phyloP scores from a whole-genome alignment of 768 basidiomycete genomes.

The Leccinum boreale region DNA sequence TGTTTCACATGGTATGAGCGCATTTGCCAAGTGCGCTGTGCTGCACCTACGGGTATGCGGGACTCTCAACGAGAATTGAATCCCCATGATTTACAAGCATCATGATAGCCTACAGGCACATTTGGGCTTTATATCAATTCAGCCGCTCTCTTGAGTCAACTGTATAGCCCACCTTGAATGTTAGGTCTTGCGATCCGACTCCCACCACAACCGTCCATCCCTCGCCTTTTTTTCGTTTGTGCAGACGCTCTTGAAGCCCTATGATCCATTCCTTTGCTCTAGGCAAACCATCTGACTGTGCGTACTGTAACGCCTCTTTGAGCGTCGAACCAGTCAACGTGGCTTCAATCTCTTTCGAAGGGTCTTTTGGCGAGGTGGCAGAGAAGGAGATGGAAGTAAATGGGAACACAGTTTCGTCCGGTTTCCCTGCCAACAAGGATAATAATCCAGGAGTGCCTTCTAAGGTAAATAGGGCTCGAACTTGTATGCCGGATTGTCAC shows the following conservation, averaged over 20 bases:
- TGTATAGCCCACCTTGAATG: constrained; percentile 59
- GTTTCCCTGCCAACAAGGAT: not conserved
- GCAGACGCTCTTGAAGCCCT: constrained; percentile 61
- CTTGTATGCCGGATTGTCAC: not conserved
- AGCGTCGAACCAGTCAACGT: too few relatives aligned
- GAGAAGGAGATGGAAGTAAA: too few relatives aligned
- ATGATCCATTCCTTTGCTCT: constrained; percentile 58
- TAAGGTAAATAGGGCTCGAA: not conserved
- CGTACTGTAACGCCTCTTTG: constrained; percentile 59
- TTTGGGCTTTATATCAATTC: not conserved
- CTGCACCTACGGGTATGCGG: constrained; percentile 54
- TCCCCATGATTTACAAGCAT: constrained; percentile 73
- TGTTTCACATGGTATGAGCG: not conserved
- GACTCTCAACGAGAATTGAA: constrained; percentile 70
- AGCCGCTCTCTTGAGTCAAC: not conserved
- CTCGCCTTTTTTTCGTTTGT: constrained; percentile 53
- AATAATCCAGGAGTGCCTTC: not conserved
- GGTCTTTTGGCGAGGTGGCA: too few relatives aligned
- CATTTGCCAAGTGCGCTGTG: not conserved
- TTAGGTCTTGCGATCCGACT: constrained; percentile 76
- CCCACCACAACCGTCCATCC: constrained; percentile 74
- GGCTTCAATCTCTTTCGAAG: too few relatives aligned
- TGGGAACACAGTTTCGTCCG: not conserved
- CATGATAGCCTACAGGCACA: constrained; percentile 48
- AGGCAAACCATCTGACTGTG: constrained; percentile 61